Evolutionary conservation across 2,329 filamentous ascomycete species (phyloP).

Genomic region (Calonectria hawksworthii): DNA sequence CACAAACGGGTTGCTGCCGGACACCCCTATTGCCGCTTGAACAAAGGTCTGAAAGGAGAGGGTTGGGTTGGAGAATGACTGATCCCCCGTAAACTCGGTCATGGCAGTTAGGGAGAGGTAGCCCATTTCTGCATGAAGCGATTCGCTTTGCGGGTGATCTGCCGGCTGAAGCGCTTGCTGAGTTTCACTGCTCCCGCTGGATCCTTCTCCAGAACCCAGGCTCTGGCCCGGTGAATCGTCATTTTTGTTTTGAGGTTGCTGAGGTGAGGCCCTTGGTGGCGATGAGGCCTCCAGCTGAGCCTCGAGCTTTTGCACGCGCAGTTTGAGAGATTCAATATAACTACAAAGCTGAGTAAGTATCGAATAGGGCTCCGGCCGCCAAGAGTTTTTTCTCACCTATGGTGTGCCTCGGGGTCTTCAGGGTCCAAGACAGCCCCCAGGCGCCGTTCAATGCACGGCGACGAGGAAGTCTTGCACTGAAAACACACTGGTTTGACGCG

Average conservation of each 20-base stretch:
- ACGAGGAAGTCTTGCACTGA: slow-evolving; percentile 17
- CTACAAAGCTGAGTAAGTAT: slow-evolving; percentile 5
- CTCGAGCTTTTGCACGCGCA: slow-evolving; percentile 18
- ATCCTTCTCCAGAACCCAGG: not conserved
- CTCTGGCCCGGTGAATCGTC: not conserved
- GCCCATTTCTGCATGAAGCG: slow-evolving; percentile 23
- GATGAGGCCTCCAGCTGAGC: not conserved
- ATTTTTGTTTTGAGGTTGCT: not conserved
- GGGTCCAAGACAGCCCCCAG: slow-evolving; percentile 19
- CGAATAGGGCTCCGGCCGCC: not conserved
- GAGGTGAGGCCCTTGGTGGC: not conserved
- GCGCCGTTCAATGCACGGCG: slow-evolving; percentile 26
- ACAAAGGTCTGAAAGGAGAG: slow-evolving; percentile 27
- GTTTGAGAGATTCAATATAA: slow-evolving; percentile 27
- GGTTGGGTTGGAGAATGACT: slow-evolving; percentile 13
- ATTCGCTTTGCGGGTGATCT: slow-evolving; percentile 1
- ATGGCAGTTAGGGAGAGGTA: slow-evolving; percentile 24
- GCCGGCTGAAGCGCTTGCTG: not conserved
- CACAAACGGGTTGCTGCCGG: slow-evolving; percentile 21
- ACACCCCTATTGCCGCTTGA: slow-evolving; percentile 21
- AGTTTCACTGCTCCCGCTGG: not conserved
- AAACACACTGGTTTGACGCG: slow-evolving; percentile 20
- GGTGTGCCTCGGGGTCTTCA: slow-evolving; percentile 21
- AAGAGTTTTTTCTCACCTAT: slow-evolving; percentile 20
- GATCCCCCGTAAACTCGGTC: slow-evolving; percentile 23